Evolutionary conservation across 2,329 filamentous ascomycete genomes (phyloP), one percentile per base, ranked within the genome.

Genomic region (Aspergillus aculeatinus): DNA sequence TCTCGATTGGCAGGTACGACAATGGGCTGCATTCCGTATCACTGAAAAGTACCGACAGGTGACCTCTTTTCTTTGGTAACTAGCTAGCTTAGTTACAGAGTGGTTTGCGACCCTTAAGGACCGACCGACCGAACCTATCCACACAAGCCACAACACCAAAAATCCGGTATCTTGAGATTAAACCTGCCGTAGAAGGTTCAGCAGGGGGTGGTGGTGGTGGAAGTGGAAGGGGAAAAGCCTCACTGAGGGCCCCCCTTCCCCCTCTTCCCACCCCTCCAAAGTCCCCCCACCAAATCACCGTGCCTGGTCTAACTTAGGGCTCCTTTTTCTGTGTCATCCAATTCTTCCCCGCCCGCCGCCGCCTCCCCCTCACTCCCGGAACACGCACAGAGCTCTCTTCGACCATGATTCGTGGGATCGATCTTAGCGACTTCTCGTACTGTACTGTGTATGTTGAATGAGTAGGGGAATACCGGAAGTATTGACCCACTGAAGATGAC

Each of bases 401-500:
- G 54, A 29, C 50, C 48, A 48, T 57, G 59, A 60, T 60, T 60
- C 51, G 59, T 54, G 39, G 39, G 16, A 19, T 7, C 39, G 14
- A 44, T 44, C 39, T 44, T 5, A 9, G 16, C 3, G 39, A 44
- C 6, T 16, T 16, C 33, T 16, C 11, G 5, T 19, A n/a, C 6
- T 6, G 39, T 19, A 19, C 14, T 7, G 12, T 7, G 39, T 44
- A 44, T 16, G 5, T 44, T 19, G 11, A 16, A 35, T 16, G 33
- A 5, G 12, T 19, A 51, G 54, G 39, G 25, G 25, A 47, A 39
- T 19, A 52, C 51, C 33, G 39, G 53, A 61, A 63, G 61, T 59
- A 50, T 56, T 39, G 56, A 56, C 60, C 61, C 61, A 61, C 61
- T 48, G 51, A 64, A 60, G 62, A 64, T 58, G 23, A 23, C 23